Evolutionary conservation across 495 filamentous ascomycete genomes (phyloP).

Genomic region (Monascus purpureus): DNA sequence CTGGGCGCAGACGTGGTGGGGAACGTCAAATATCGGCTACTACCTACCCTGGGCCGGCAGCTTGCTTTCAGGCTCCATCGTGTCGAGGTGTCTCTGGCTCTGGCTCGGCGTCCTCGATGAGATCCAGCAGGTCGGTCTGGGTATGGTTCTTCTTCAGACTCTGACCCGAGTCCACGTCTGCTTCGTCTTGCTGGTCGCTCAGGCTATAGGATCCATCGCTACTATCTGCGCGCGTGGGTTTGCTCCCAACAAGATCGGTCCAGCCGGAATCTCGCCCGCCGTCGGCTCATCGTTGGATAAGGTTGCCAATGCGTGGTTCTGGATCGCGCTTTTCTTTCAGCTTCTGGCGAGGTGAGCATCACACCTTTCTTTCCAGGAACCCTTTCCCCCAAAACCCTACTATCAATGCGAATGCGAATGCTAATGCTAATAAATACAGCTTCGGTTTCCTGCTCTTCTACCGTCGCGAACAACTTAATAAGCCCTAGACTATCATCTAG

Average conservation of each 20-base stretch:
- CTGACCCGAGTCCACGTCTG: conserved; percentile 36
- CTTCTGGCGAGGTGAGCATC: conserved; percentile 43
- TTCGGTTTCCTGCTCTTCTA: conserved; percentile 56
- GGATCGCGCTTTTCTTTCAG: conserved; percentile 49
- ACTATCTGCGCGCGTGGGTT: conserved; percentile 33
- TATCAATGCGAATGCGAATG: no score
- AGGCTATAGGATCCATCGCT: conserved; percentile 35
- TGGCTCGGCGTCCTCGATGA: conserved; percentile 37
- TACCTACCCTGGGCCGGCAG: conserved; percentile 38
- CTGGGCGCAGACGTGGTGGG: conserved; percentile 41
- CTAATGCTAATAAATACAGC: no score
- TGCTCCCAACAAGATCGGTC: conserved; percentile 34
- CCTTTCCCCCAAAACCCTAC: neutral
- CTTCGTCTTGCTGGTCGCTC: conserved; percentile 35
- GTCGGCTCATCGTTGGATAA: conserved; percentile 29
- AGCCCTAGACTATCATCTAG: conserved; percentile 43
- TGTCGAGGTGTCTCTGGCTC: conserved; percentile 35
- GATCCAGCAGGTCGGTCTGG: conserved; percentile 35
- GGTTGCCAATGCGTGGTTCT: conserved; percentile 47
- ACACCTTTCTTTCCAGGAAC: no score
- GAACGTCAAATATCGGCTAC: conserved; percentile 28
- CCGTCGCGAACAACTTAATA: conserved; percentile 56
- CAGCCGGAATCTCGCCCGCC: conserved; percentile 33
- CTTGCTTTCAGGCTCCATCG: conserved; percentile 25
- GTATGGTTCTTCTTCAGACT: conserved; percentile 38